Evolutionary conservation across 495 filamentous ascomycete species (phyloP).

Genomic region (Neurospora sp.): DNA sequence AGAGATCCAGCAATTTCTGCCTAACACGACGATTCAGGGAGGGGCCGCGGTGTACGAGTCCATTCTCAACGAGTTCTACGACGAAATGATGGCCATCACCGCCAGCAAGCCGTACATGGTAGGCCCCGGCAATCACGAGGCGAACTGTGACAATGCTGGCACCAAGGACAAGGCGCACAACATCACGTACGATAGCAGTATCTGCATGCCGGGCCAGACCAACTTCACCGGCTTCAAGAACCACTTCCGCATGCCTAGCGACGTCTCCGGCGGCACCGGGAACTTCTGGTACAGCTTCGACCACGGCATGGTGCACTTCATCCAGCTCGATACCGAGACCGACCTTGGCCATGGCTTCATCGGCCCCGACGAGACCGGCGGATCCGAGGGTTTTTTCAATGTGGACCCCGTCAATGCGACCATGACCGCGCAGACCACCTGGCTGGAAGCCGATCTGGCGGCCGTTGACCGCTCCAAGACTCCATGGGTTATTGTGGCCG

Average conservation of each 20-base stretch:
- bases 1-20: conserved; percentile 26
- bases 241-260: conserved; percentile 42
- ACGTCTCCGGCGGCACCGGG: conserved; percentile 29
- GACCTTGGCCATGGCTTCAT: conserved; percentile 37
- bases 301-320: conserved; percentile 43
- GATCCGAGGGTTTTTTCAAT: not conserved
- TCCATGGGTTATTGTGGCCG: conserved; percentile 44
- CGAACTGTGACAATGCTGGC: conserved; percentile 32
- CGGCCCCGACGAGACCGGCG: conserved; percentile 25
- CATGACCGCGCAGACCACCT: conserved; percentile 37
- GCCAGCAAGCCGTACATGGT: conserved; percentile 43
- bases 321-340: conserved; percentile 43
- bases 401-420: conserved; percentile 43
- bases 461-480: conserved; percentile 40
- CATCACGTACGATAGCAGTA: conserved; percentile 2
- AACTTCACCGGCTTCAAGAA: conserved; percentile 45
- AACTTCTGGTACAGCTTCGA: conserved; percentile 55
- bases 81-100: conserved; percentile 36
- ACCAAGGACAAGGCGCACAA: conserved; percentile 3
- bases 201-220: conserved; percentile 43
- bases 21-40: conserved; percentile 5
- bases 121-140: conserved; percentile 39
- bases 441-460: conserved; percentile 39
- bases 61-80: conserved; percentile 46
- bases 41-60: conserved; percentile 33